Evolutionary conservation across 257 asterid species (phyloP).

Genomic region (Capsicum baccatum): DNA sequence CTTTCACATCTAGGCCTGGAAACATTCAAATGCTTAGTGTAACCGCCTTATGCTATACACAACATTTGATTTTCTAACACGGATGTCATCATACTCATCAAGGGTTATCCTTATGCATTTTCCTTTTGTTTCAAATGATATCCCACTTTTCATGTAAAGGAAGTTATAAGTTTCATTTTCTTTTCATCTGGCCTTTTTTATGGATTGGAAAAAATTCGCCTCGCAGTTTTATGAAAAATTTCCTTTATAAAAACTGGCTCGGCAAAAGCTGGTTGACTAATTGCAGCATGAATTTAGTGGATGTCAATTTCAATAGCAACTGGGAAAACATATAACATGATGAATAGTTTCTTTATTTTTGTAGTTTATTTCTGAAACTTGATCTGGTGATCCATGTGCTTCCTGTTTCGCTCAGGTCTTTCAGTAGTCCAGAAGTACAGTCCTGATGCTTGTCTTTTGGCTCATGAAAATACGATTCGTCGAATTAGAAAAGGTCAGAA

Average conservation of each 20-base stretch:
- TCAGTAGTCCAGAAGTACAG: constrained; percentile 83
- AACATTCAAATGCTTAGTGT: neutral
- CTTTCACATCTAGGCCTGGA: neutral
- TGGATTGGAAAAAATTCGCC: neutral
- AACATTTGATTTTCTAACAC: constrained; percentile 5
- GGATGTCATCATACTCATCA: constrained; percentile 16
- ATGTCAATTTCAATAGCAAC: constrained; percentile 7
- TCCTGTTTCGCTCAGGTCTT: constrained; percentile 62
- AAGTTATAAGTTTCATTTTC: neutral
- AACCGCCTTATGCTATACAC: constrained; percentile 6
- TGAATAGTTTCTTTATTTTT: neutral
- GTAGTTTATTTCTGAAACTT: neutral
- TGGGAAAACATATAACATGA: neutral
- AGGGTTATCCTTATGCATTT: neutral
- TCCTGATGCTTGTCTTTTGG: constrained; percentile 81
- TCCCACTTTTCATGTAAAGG: neutral
- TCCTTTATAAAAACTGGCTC: neutral
- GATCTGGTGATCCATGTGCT: constrained; percentile 15
- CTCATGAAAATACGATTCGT: constrained; percentile 72
- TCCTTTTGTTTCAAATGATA: neutral
- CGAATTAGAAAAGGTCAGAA: constrained; percentile 74
- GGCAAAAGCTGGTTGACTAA: neutral
- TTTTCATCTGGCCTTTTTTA: neutral
- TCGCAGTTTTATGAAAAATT: neutral
- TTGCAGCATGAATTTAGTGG: constrained; percentile 8